Conservation (phyloP, 441 rosid genomes). For the Kokia cookei region DNA sequence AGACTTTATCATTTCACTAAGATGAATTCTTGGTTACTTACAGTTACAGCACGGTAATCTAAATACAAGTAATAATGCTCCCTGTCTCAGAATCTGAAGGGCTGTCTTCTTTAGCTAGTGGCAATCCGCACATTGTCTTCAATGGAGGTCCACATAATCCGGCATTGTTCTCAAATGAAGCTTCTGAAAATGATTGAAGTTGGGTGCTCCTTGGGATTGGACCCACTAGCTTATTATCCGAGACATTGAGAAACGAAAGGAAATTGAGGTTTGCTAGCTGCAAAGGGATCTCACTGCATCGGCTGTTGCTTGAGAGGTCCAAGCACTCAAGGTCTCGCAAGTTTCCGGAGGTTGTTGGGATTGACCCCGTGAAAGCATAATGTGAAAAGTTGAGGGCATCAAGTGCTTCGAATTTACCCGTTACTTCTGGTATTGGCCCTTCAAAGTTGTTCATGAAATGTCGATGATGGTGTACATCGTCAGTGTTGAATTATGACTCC, state of each 20-base stretch:
- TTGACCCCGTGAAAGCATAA: neutral
- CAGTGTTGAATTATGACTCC: too few relatives aligned
- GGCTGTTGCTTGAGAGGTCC: too few relatives aligned
- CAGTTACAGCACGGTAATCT: neutral
- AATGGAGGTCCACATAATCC: constrained; percentile 43
- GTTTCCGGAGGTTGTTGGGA: constrained; percentile 21
- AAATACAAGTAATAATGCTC: constrained; percentile 4
- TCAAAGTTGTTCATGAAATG: neutral
- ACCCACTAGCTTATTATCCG: too few relatives aligned
- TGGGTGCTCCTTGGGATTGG: too few relatives aligned
- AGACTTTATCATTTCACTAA: too few relatives aligned
- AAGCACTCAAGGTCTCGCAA: constrained; percentile 3
- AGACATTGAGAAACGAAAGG: too few relatives aligned
- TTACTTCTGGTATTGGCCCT: constrained; percentile 29
- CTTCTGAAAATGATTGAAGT: constrained; percentile 19
- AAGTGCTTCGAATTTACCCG: constrained; percentile 25
- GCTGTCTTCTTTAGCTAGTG: too few relatives aligned
- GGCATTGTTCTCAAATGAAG: constrained; percentile 21
- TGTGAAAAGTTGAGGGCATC: constrained; percentile 1
- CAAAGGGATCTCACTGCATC: too few relatives aligned
- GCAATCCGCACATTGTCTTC: neutral
- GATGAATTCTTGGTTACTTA: neutral
- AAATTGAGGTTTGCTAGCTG: too few relatives aligned
- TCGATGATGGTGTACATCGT: constrained; percentile 32
- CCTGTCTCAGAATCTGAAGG: too few relatives aligned